phyloP scores from a whole-genome alignment of 108 stramenopile genomes.

The Cafeteria roenbergensis region DNA sequence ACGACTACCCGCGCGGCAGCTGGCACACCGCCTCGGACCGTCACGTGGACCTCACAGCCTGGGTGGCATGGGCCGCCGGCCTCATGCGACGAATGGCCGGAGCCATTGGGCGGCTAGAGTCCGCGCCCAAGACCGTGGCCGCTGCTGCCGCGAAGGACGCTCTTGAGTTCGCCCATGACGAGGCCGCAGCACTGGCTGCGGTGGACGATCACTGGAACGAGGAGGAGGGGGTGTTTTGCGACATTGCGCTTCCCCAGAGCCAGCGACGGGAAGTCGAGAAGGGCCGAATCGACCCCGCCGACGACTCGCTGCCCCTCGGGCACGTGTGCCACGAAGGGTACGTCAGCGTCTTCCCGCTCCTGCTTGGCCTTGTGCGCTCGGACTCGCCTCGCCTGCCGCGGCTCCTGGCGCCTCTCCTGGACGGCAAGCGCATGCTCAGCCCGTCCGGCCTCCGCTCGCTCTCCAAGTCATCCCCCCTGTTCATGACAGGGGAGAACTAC shows the following conservation, averaged over 20 bases:
- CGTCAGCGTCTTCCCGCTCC: conserved; percentile 33
- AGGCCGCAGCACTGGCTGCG: not conserved
- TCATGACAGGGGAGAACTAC: conserved; percentile 34
- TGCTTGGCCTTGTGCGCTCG: conserved; percentile 24
- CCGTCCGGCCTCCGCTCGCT: conserved; percentile 36
- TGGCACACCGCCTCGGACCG: not conserved
- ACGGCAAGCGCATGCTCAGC: conserved; percentile 20
- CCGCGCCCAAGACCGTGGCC: not conserved
- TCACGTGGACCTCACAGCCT: not conserved
- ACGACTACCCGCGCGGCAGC: conserved; percentile 7
- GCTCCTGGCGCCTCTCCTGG: not conserved
- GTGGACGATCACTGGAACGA: conserved; percentile 4
- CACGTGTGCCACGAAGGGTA: conserved; percentile 19
- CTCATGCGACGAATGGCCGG: not conserved
- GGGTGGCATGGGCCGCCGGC: not conserved
- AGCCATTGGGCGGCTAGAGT: not conserved
- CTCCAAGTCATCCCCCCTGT: conserved; percentile 21
- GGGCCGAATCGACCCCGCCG: no score
- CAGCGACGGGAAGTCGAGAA: no score
- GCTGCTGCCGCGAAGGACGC: no score
- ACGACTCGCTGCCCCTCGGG: no score
- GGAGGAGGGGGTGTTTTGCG: not conserved
- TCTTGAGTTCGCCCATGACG: no score
- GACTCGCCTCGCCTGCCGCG: not conserved
- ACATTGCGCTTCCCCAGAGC: not conserved